Percentiles rank a stretch among this genome's conserved stretches.
Conservation (phyloP, 257 asterid genomes). For the Solanum medicagineum region DNA sequence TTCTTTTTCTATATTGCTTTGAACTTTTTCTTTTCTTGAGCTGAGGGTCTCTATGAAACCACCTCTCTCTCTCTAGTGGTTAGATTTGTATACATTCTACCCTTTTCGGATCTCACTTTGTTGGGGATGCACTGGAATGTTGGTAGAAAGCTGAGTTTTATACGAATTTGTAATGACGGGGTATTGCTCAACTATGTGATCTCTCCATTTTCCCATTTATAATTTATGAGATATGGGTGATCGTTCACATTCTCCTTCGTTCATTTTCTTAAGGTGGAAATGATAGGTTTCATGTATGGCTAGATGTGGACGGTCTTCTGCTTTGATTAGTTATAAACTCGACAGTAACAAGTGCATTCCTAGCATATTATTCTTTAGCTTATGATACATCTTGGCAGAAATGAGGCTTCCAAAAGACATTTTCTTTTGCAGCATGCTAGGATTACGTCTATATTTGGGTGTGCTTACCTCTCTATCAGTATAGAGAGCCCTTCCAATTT, state of each 20-base stretch:
- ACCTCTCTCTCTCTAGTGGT: not conserved
- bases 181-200: not conserved
- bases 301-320: not conserved
- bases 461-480: not conserved
- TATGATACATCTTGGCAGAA: not conserved
- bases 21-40: not conserved
- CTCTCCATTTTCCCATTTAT: not conserved
- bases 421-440: not conserved
- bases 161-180: not conserved
- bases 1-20: not conserved
- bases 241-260: not conserved
- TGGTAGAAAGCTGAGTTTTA: not conserved
- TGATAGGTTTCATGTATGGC: not conserved
- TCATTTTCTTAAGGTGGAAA: not conserved
- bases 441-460: not conserved
- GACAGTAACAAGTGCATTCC: not conserved
- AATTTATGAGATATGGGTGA: not conserved
- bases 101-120: not conserved
- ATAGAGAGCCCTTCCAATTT: not conserved
- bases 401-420: not conserved
- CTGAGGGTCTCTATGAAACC: fast-evolving
- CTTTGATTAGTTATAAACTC: not conserved
- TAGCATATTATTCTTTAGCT: not conserved
- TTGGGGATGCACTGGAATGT: not conserved
- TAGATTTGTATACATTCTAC: not conserved